phyloP scores from a whole-genome alignment of 805 yeast genomes.

The Candida qinlingensis region DNA sequence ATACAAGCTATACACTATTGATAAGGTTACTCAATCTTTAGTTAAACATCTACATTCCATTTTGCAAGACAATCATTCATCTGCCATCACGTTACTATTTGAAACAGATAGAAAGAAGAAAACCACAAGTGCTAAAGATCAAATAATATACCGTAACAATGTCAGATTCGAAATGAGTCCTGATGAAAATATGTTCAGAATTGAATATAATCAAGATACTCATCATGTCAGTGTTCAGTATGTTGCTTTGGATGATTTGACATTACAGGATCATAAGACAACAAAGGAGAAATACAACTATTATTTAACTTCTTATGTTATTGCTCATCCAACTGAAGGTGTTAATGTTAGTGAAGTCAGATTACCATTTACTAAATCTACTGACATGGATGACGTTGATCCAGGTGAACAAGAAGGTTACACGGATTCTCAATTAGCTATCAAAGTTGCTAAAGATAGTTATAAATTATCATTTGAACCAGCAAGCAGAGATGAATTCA shows the following conservation, averaged over 20 bases:
- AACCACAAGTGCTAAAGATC: constrained; percentile 74
- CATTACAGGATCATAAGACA: constrained; percentile 63
- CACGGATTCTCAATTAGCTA: constrained; percentile 65
- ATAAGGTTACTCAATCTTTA: constrained; percentile 79
- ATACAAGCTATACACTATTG: constrained; percentile 86
- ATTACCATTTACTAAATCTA: constrained; percentile 70
- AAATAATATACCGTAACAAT: constrained; percentile 84
- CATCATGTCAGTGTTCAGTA: constrained; percentile 66
- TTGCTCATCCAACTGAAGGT: constrained; percentile 98
- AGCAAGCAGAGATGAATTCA: constrained; percentile 72
- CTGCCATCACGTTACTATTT: constrained; percentile 75
- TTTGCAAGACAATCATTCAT: constrained; percentile 70
- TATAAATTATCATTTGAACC: constrained; percentile 80
- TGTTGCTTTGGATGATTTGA: constrained; percentile 82
- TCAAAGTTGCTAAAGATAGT: constrained; percentile 71
- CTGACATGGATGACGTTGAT: constrained; percentile 35
- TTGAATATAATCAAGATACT: constrained; percentile 55
- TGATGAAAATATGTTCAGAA: constrained; percentile 91
- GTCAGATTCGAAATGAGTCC: constrained; percentile 75
- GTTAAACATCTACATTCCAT: constrained; percentile 85
- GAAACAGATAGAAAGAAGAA: constrained; percentile 70
- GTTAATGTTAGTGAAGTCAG: constrained; percentile 70
- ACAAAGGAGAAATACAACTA: constrained; percentile 87
- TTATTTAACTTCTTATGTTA: constrained; percentile 84
- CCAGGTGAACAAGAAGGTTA: constrained; percentile 55